Base-by-base conservation (phyloP, 2,329 filamentous ascomycete species). In the Paraphoma chrysanthemicola region DNA sequence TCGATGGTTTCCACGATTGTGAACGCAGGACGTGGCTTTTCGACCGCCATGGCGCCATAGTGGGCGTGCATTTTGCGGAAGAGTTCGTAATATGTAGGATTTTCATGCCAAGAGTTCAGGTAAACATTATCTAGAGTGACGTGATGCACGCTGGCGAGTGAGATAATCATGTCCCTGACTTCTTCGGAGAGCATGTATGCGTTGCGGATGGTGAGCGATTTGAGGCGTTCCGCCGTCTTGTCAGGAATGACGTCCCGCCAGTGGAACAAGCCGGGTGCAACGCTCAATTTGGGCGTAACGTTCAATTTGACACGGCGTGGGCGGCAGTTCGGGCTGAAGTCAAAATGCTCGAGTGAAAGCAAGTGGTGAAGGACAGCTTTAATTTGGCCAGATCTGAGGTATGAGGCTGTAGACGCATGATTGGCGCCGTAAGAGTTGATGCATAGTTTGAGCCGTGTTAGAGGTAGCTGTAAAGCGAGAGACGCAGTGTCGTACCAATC, bases 331-430 rank as follows among this genome's bases (percentile, higher is more conserved):
- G 55, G 39, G 23, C 48, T 51, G 5, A 65, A 41, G 43, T 65
- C 62, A 17, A 65, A 49, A 23, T 63, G 57, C 11, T 65, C 46
- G 16, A 65, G 51, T 14, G 57, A 23, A 2, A 18, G 51, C n/a
- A 59, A 16, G 12, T 54, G 11, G 6, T 33, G 8, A 2, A 65
- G 53, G 42, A 28, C 5, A 17, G 42, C 16, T 43, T 51, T 42
- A 48, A 48, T 31, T 23, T 41, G 48, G 4, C 36, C 29, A 10
- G 49, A 36, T 9, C 31, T 11, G 38, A 47, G 44, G 11, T 51
- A 56, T 9, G 29, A 30, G 16, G 4, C 12, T 12, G 16, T 18
- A 18, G 11, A 12, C 18, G 16, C 10, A 17, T 36, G 4, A 4
- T 18, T 16, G 18, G 30, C 23, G 31, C 43, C 18, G 29, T 51